Evolutionary conservation across 164 flowering plant species (phyloP).

Genomic region (Berberis vulgaris): DNA sequence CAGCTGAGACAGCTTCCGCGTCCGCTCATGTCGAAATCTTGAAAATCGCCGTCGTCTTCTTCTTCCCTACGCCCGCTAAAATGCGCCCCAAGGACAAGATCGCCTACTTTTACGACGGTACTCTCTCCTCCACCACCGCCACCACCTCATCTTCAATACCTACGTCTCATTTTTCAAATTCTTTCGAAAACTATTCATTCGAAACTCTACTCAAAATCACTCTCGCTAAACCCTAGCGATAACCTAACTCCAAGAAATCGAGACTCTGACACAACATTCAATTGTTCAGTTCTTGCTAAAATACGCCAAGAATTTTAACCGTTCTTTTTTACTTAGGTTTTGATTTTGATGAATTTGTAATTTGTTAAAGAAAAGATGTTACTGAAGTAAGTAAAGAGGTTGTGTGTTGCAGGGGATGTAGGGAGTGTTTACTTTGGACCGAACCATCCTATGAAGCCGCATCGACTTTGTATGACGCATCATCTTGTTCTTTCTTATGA

Average conservation of each 20-base stretch:
- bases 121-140: conserved; percentile 2
- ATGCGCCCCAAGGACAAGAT: conserved; percentile 87
- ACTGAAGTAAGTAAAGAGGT: not conserved
- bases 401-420: conserved; percentile 76
- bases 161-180: not conserved
- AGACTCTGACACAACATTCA: too few species aligned
- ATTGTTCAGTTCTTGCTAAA: too few species aligned
- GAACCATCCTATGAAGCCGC: conserved; percentile 99
- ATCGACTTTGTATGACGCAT: conserved; percentile 97
- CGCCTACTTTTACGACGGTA: conserved; percentile 91
- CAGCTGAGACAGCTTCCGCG: not conserved
- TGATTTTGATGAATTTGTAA: not conserved
- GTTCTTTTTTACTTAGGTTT: not conserved
- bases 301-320: too few species aligned
- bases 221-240: too few species aligned
- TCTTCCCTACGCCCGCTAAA: conserved; percentile 2
- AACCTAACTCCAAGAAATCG: too few species aligned
- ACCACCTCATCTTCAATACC: not conserved
- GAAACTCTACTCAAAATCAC: not conserved
- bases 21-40: conserved; percentile 7
- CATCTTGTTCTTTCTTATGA: conserved; percentile 89
- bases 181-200: not conserved
- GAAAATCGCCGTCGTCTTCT: not conserved
- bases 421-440: conserved; percentile 95
- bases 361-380: not conserved